Base-by-base conservation (phyloP, 2,329 filamentous ascomycete species). In the Neophaeococcomyces mojaviensis region DNA sequence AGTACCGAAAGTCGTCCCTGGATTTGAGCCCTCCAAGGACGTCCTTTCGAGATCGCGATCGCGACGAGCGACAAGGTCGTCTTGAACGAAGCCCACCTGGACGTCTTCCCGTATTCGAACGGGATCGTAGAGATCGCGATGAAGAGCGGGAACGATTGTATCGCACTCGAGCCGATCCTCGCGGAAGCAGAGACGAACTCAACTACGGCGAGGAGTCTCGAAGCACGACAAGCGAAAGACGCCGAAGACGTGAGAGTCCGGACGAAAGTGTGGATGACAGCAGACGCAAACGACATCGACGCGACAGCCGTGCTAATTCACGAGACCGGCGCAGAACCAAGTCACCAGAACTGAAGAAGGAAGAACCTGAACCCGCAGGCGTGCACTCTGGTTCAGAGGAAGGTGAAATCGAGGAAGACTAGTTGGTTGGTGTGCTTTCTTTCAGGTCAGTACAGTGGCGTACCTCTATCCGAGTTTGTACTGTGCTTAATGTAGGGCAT, bases 371-470 rank as follows among this genome's bases (percentile, higher is more conserved):
- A 54, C 72, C 79, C 42, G 71, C 74, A 39, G 77, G 74, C 46
- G 73, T 88, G 46, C 82, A 86, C 59, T 90, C 86, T 49, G 92
- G 92, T 44, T 96, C 89, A 61, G 92, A 98, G 68, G 92, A 98
- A 67, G 92, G 92, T 43, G 92, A 98, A 70, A 97, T 98, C 58
- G 92, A 95, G 67, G 89, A 97, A 72, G 70, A 72, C 50, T 72
- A 44, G 32, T 24, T 5, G 33, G n/a, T 12, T 15, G 20, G 15
- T 12, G 9, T 8, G 33, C 20, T 9, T 6, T 18, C 12, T 15
- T 34, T 19, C 20, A 44, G 41, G 41, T 44, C 41, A 44, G 41
- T 44, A 26, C 40, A 15, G 36, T 33, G 24, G 24, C 20, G 37
- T 44, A 6, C 5, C 31, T n/a, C 8, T 36, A 16, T 30, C 22